Conservation (phyloP, 2,329 filamentous ascomycete genomes). For the Curvularia spicifera region DNA sequence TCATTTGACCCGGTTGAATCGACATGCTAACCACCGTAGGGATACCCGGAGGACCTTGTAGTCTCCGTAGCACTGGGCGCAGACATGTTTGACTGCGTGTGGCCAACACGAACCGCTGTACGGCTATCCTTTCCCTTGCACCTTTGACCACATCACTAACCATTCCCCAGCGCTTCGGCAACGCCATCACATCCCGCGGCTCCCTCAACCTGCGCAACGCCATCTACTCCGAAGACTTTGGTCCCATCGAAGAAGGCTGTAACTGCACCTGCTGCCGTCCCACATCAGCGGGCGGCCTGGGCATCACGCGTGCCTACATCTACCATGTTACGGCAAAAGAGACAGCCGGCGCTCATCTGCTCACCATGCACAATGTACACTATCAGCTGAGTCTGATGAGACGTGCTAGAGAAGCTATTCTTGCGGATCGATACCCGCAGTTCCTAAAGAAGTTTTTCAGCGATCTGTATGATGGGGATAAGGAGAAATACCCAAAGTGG, state of each 20-base stretch:
- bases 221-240: constrained; percentile 78
- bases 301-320: constrained; percentile 85
- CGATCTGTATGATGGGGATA: constrained; percentile 68
- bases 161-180: constrained; percentile 74
- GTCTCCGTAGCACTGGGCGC: constrained; percentile 93
- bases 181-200: constrained; percentile 82
- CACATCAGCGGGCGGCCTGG: constrained; percentile 71
- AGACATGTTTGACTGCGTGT: constrained; percentile 99
- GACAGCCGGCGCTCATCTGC: constrained; percentile 82
- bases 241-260: constrained; percentile 82
- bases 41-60: constrained; percentile 93
- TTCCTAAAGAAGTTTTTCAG: constrained; percentile 82
- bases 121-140: constrained; percentile 26
- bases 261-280: constrained; percentile 78
- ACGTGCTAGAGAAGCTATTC: constrained; percentile 74
- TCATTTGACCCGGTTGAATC: neutral
- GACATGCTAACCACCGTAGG: constrained; percentile 54
- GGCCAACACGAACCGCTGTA: constrained; percentile 91
- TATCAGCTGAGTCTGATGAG: constrained; percentile 88
- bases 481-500: constrained; percentile 77
- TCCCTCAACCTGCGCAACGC: constrained; percentile 84
- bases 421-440: constrained; percentile 79
- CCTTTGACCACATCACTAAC: neutral
- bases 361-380: constrained; percentile 96
- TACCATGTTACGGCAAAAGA: constrained; percentile 94